Evolutionary conservation across 257 asterid genomes (phyloP).

Genomic region (Verbena officinalis): DNA sequence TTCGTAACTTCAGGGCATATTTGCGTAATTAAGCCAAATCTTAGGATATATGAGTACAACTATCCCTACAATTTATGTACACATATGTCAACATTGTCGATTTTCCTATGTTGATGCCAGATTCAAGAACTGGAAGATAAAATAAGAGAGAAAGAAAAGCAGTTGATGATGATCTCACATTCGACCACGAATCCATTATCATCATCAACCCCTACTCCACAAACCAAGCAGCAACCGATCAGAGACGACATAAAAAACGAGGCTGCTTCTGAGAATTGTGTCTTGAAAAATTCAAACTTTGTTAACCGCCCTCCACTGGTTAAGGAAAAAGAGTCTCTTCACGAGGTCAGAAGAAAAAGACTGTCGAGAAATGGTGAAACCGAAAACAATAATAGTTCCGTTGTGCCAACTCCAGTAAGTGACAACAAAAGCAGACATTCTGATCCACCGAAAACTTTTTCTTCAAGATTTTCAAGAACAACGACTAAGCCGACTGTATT

Average conservation of each 20-base stretch:
- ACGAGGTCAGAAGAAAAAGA: conserved; percentile 52
- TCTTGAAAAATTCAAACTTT: conserved; percentile 59
- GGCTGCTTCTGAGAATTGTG: conserved; percentile 55
- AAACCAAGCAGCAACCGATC: conserved; percentile 36
- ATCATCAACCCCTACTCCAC: conserved; percentile 48
- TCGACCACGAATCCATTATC: conserved; percentile 33
- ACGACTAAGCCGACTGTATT: neutral
- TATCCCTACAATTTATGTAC: too few species aligned
- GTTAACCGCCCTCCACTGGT: conserved; percentile 38
- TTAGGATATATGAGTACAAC: too few species aligned
- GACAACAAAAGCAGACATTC: neutral
- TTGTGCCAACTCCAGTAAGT: neutral
- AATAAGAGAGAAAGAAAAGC: conserved; percentile 69
- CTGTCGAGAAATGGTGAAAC: neutral
- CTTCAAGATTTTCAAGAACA: neutral
- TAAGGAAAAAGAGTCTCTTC: conserved; percentile 54
- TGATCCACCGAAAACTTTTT: neutral
- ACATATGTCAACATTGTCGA: neutral
- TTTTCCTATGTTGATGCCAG: conserved; percentile 39
- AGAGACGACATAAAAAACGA: conserved; percentile 49
- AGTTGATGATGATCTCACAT: conserved; percentile 35
- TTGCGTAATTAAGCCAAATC: too few species aligned
- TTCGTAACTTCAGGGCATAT: too few species aligned
- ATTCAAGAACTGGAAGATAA: conserved; percentile 76
- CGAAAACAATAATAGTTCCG: neutral